Percentiles rank a stretch among this genome's conserved stretches.
phyloP scores from a whole-genome alignment of 176 grass and related monocot species.

The Eleusine indica region DNA sequence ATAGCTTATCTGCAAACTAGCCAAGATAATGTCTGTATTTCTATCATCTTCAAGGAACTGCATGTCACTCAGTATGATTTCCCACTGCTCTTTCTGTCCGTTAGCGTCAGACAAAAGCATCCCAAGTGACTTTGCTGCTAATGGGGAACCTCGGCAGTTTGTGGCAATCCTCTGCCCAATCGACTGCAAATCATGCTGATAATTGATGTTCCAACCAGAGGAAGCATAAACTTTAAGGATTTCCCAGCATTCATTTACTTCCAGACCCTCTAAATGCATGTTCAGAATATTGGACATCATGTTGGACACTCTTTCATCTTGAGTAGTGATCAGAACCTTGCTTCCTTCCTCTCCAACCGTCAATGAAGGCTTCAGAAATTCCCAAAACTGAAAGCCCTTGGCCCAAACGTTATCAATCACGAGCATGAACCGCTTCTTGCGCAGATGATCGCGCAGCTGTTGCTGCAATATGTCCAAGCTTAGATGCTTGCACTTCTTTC shows the following conservation, averaged over 20 bases:
- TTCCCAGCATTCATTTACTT: constrained; percentile 40
- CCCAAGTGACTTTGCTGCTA: constrained; percentile 66
- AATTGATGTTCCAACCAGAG: not conserved
- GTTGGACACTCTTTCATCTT: constrained; percentile 30
- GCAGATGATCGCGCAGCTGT: constrained; percentile 28
- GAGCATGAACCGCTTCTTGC: constrained; percentile 44
- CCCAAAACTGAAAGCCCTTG: constrained; percentile 52
- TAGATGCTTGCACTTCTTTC: constrained; percentile 14
- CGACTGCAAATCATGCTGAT: constrained; percentile 1
- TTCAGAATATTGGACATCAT: not conserved
- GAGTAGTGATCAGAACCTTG: constrained; percentile 63
- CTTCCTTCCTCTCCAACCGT: constrained; percentile 33
- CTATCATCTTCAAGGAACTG: constrained; percentile 41
- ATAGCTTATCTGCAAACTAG: constrained; percentile 68
- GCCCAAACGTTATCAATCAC: constrained; percentile 62
- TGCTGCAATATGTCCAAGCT: constrained; percentile 51
- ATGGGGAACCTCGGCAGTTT: constrained; percentile 61
- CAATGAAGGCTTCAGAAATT: constrained; percentile 38
- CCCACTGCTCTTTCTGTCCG: constrained; percentile 53
- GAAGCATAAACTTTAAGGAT: constrained; percentile 35
- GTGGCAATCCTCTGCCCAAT: constrained; percentile 48
- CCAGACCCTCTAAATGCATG: constrained; percentile 37
- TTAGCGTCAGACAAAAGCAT: constrained; percentile 41
- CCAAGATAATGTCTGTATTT: constrained; percentile 32
- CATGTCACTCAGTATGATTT: constrained; percentile 49